Base-by-base conservation (phyloP, 805 yeast species). In the Wickerhamomyces pijperi region DNA sequence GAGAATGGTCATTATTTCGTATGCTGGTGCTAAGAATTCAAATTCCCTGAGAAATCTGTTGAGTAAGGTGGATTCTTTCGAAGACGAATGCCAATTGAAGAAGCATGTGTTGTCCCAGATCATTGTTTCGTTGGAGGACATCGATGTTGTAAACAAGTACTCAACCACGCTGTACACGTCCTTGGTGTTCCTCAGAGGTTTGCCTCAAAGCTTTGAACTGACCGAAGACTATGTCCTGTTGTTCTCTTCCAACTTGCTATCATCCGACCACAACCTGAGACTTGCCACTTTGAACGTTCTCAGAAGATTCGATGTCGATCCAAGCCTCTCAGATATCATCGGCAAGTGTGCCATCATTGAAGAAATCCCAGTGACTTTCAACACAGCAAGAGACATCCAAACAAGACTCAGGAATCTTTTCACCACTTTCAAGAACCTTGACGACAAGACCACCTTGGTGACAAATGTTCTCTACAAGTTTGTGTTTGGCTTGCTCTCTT, bases 351-450 rank as follows among this genome's bases (percentile, higher is more conserved):
- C 67, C 37, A 50, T 73, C 2, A 72, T 88, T 36, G 96, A 86
- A 54, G 74, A 77, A 42, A 70, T 80, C 6, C 94, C 95, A 0
- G 64, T 80, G 37, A 72, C 72, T n/a, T 59, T 87, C 15, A 63
- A 72, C 12, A 75, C 75, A 41, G 81, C 83, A 2, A 76, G 97
- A 59, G 94, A 82, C 49, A 65, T 90, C 3, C 74, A 76, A 19
- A 62, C 79, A 42, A 72, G 94, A 53, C 67, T 81, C 23, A 70
- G 96, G 48, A 65, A 63, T 29, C 58, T 84, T 43, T 76, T 75
- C 1, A 49, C 59, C 59, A 3, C 77, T 60, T 50, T 50, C 59
- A 33, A 51, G 55, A 14, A 44, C 54, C 4, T 61, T 60, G 20
- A 46, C 47, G 11, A 58, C 45, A 42, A 31, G 23, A 12, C 40